Evolutionary conservation across 768 basidiomycete species (phyloP).

Genomic region (Boletus pseudo-olivaceus): DNA sequence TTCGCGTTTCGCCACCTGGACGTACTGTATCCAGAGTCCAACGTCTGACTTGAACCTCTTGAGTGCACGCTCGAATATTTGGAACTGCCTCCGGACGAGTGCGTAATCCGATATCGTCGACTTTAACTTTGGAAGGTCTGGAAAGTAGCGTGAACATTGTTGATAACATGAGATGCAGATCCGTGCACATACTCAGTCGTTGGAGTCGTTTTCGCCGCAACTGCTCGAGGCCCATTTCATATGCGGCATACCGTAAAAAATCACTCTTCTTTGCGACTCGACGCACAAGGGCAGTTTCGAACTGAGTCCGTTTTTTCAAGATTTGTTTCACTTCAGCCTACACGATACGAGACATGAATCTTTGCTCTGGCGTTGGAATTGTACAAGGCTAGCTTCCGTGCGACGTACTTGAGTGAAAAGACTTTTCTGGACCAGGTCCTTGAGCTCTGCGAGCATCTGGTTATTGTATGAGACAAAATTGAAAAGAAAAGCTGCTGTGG

Average conservation of each 20-base stretch:
- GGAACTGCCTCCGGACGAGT: constrained; percentile 78
- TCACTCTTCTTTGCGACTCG: constrained; percentile 83
- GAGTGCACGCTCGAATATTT: constrained; percentile 87
- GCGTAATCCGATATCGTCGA: constrained; percentile 81
- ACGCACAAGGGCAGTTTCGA: constrained; percentile 81
- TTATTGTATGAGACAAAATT: constrained; percentile 4
- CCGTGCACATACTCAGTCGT: constrained; percentile 55
- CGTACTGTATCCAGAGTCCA: constrained; percentile 85
- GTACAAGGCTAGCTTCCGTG: background rate
- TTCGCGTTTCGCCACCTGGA: constrained; percentile 77
- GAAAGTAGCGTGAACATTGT: background rate
- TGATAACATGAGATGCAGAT: background rate
- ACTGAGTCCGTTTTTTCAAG: constrained; percentile 76
- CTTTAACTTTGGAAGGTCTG: constrained; percentile 35
- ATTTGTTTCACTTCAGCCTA: constrained; percentile 83
- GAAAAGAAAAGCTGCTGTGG: background rate
- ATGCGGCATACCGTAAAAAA: constrained; percentile 86
- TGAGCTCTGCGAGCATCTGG: constrained; percentile 93
- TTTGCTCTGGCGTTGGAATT: background rate
- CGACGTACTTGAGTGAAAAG: constrained; percentile 73
- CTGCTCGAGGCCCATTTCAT: constrained; percentile 86
- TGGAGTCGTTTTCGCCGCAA: constrained; percentile 72
- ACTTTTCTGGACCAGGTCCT: constrained; percentile 81
- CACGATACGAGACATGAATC: background rate
- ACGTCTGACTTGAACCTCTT: constrained; percentile 87